These are phyloP conservation scores for Penicillium sp. DNA, from an alignment of 2,329 filamentous ascomycete species.

Conservation along the genomic window DNA sequence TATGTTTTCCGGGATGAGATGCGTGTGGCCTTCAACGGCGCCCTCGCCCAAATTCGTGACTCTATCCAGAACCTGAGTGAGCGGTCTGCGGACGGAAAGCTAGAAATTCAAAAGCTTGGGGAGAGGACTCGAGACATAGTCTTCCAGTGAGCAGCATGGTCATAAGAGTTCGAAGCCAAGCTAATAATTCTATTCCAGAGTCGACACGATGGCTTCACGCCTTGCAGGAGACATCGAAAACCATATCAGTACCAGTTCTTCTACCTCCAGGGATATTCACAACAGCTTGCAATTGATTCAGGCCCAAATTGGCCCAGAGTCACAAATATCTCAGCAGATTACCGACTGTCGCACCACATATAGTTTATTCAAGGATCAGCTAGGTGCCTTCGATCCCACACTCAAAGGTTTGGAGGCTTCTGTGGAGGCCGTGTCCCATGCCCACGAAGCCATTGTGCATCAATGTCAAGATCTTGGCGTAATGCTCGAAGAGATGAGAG, in stretches of 20 bases:
- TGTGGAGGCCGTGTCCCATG: conserved; percentile 18
- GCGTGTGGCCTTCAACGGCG: conserved; percentile 10
- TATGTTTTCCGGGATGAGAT: conserved; percentile 10
- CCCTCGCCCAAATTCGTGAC: conserved; percentile 11
- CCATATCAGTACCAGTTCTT: conserved; percentile 12
- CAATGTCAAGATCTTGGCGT: conserved; percentile 22
- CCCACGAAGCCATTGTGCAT: conserved; percentile 22
- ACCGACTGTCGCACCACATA: conserved; percentile 14
- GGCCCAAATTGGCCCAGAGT: conserved; percentile 12
- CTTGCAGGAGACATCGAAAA: conserved; percentile 14
- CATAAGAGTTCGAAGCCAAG: not conserved
- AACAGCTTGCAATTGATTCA: conserved; percentile 20
- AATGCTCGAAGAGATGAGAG: conserved; percentile 16
- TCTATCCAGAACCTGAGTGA: conserved; percentile 15
- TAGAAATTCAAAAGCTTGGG: conserved; percentile 16
- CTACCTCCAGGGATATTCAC: conserved; percentile 11
- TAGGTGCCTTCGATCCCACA: conserved; percentile 16
- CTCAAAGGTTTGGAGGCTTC: conserved; percentile 15
- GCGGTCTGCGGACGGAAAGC: conserved; percentile 9
- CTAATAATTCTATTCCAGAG: conserved; percentile 11
- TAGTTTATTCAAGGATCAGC: conserved; percentile 13
- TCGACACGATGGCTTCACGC: conserved; percentile 15
- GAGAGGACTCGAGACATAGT: conserved; percentile 12
- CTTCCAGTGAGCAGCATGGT: conserved; percentile 20
- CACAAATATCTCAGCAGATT: conserved; percentile 20